Percentiles rank a stretch among this genome's conserved stretches.
phyloP scores from a whole-genome alignment of 2,329 filamentous ascomycete species.

The Fusarium sp. region DNA sequence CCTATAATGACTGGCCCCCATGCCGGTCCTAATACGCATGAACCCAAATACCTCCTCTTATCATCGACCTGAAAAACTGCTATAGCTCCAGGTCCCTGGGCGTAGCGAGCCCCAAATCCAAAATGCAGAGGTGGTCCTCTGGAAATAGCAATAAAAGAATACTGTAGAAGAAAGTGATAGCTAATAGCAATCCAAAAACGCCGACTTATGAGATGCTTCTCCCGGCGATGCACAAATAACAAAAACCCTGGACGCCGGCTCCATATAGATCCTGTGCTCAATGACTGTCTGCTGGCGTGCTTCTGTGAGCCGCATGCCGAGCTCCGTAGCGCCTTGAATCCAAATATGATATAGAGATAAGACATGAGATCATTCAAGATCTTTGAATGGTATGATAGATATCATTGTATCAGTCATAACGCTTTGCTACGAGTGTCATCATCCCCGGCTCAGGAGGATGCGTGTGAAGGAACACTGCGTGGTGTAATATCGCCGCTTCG shows the following conservation, averaged over 20 bases:
- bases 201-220: conserved; percentile 43
- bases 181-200: conserved; percentile 36
- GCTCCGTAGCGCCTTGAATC: conserved; percentile 39
- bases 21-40: conserved; percentile 1
- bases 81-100: conserved; percentile 2
- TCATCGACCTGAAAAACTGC: neutral
- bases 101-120: neutral
- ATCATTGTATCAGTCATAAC: conserved; percentile 34
- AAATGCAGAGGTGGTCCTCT: neutral
- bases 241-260: conserved; percentile 44
- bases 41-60: neutral
- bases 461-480: conserved; percentile 64
- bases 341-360: conserved; percentile 38
- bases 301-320: conserved; percentile 44
- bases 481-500: conserved; percentile 68
- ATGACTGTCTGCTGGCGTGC: conserved; percentile 42
- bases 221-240: conserved; percentile 26
- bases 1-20: neutral
- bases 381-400: conserved; percentile 37
- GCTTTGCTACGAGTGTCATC: conserved; percentile 12
- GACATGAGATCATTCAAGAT: conserved; percentile 38
- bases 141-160: conserved; percentile 4
- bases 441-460: conserved; percentile 49
- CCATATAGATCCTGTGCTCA: conserved; percentile 33
- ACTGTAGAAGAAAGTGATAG: conserved; percentile 1